Evolutionary conservation across 192 early-diverging fungal species (phyloP), one percentile per base, ranked within the genome.

Genomic region (Podila clonocystis): DNA sequence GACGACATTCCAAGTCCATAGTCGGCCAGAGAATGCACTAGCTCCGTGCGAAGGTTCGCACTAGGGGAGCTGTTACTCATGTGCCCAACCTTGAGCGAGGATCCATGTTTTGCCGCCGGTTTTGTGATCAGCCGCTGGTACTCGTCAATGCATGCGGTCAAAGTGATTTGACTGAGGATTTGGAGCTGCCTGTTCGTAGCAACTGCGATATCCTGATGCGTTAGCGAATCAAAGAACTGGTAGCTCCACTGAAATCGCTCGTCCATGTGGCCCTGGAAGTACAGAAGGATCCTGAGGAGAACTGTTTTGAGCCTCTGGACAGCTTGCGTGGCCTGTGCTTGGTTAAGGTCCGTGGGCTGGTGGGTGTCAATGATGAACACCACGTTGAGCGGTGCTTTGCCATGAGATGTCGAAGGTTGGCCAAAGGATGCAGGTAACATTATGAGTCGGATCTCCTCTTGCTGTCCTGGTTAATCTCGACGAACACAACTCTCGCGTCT

Each of bases 361-460:
- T 68, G 62, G 5, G 77, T 80, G 61, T 80, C 77, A 55, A 80
- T 69, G 50, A 80, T 72, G 52, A 80, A 72, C 38, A 80, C 66
- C 30, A 69, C 70, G 55, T 73, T 80, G 26, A 80, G 62, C 1
- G 77, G 77, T 1, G 41, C 36, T 48, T 73, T 80, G 41, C 33
- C 69, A 33, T 71, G 58, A 50, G 75, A 68, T 34, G 58, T 34
- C 0, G 70, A 31, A 20, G 45, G 65, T 9, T 48, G 45, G 31
- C 20, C 22, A 13, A 63, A 31, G 45, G 74, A 76, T n/a, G 68
- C 17, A 31, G 28, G 11, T 15, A 61, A 26, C 30, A 61, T 55
- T n/a, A 7, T 55, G 24, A 55, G 52, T n/a, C 22, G 5, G 24
- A 55, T n/a, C 1, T 55, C 24, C 9, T 55, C n/a, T 55, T 55